A percentile compares a stretch with the other conserved stretches of the same genome.
These are phyloP conservation scores for Teratosphaeria gauchensis DNA, from an alignment of 2,329 filamentous ascomycete species.

Conservation along the genomic window DNA sequence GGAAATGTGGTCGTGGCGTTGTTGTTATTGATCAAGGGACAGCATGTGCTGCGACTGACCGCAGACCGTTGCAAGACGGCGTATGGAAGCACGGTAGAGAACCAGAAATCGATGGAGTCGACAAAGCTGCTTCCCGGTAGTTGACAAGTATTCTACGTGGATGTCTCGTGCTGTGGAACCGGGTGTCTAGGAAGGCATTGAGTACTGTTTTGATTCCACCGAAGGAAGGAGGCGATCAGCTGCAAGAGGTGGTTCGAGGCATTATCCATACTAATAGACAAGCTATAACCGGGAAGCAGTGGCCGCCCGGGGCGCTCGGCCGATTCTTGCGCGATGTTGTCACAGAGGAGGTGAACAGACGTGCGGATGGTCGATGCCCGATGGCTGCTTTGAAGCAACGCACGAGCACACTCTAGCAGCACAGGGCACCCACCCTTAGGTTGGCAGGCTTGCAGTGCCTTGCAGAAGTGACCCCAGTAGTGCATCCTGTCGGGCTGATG, in stretches of 20 bases:
- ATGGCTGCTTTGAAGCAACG: background rate
- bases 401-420: background rate
- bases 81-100: background rate
- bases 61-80: background rate
- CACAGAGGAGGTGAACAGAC: background rate
- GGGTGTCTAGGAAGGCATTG: background rate
- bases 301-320: background rate
- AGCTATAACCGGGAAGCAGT: background rate
- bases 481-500: background rate
- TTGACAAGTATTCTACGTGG: background rate
- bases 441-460: background rate
- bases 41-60: background rate
- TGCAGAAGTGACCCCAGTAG: background rate
- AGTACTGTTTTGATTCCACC: background rate
- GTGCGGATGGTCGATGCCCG: background rate
- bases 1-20: background rate
- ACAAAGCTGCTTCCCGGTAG: background rate
- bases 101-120: background rate
- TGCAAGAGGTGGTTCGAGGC: background rate
- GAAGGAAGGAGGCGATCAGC: background rate
- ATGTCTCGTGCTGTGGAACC: background rate
- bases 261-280: background rate
- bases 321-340: background rate
- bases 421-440: background rate
- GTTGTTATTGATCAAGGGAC: background rate